Conservation (phyloP, 139 green algal species). For the Microglena sp. region DNA sequence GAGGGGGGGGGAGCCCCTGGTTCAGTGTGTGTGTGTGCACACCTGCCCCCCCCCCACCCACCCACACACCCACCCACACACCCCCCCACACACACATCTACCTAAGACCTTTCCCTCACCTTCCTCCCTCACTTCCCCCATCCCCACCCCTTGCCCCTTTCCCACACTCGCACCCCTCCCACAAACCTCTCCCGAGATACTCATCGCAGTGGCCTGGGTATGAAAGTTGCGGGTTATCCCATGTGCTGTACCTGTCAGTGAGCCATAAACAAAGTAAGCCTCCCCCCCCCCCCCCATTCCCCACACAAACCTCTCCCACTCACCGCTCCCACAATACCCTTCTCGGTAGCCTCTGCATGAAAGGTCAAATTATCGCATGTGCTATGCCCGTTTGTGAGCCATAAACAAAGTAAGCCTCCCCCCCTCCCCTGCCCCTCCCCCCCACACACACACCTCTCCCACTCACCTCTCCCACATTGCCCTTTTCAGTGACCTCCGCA, state of each 20-base stretch:
- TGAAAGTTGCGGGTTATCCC: constrained; percentile 85
- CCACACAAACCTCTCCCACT: neutral
- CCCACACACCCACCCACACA: constrained; percentile 2
- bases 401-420: constrained; percentile 15
- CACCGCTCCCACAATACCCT: neutral
- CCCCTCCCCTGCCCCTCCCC: no score
- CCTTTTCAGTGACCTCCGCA: no score
- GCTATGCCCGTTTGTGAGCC: neutral
- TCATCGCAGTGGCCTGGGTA: constrained; percentile 50
- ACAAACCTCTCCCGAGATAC: constrained; percentile 36
- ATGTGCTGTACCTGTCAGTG: constrained; percentile 79
- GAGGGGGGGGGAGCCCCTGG: no score
- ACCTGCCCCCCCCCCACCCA: no score
- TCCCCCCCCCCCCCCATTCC: constrained; percentile 15
- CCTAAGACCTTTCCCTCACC: neutral
- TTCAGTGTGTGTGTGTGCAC: no score
- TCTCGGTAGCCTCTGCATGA: no score
- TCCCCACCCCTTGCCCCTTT: no score
- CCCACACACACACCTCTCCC: neutral
- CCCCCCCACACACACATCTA: neutral
- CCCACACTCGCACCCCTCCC: neutral
- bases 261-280: constrained; percentile 85
- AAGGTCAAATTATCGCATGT: no score
- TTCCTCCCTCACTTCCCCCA: constrained; percentile 6
- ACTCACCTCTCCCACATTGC: neutral